Base-by-base conservation (phyloP, 2,329 filamentous ascomycete species). In the Coniochaeta sp. region DNA sequence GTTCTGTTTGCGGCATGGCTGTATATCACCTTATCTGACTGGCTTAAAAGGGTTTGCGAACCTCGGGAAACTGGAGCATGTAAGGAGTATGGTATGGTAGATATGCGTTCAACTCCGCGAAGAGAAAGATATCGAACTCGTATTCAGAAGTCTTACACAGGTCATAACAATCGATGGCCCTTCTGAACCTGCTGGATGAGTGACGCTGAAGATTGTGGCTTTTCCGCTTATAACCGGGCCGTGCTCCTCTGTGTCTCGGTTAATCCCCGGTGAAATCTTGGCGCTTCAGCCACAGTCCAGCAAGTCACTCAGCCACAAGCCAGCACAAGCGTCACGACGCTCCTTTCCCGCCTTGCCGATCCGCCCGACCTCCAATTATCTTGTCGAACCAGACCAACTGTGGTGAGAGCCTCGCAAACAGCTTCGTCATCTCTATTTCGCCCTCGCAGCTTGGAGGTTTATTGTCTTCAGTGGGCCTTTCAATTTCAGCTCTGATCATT, bases 321-420 rank as follows among this genome's bases (percentile, higher is more conserved):
- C n/a, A n/a, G n/a, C n/a, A n/a, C n/a, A 26, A 30, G 45, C 45
- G 14, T 47, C 42, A 7, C 7, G 33, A 14, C n/a, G n/a, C n/a
- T n/a, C n/a, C n/a, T n/a, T 38, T 38, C 14, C 33, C 33, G 13
- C 33, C 33, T 38, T 3, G n/a, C 38, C 38, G 38, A 42, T 42
- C 18, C 18, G 38, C 38, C 38, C 38, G 38, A 42, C 38, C 38
- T 42, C 38, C 38, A 26, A 40, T 40, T 47, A n/a, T 14, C 27
- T 47, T 22, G 22, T 28, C 6, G 26, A 14, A 30, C 27, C n/a
- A 22, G 22, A 28, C 31, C 32, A 50, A 22, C 26, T 38, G 24
- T 31, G 49, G 35, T 51, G 49, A 51, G 38, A 31, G 24, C 33
- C 49, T 51, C 49, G 35, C 35, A 51, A 26, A 20, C 35, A 30